A percentile compares a stretch with the other conserved stretches of the same genome.
These are phyloP conservation scores for Cercospora nicotianae DNA, from an alignment of 2,329 filamentous ascomycete genomes.

Conservation along the genomic window DNA sequence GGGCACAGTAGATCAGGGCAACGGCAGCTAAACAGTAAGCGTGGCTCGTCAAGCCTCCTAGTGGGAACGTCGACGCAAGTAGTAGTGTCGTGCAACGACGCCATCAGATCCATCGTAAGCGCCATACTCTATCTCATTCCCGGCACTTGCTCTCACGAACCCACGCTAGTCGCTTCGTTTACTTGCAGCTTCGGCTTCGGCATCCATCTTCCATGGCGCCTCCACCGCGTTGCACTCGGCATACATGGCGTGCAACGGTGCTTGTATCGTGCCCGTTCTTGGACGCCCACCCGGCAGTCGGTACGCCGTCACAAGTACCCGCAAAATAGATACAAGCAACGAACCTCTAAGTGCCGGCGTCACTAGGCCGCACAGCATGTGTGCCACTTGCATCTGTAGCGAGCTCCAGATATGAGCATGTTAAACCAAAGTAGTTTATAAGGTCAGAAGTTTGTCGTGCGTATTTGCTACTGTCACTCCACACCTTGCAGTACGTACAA, in stretches of 20 bases:
- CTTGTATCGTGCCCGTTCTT: conserved; percentile 2
- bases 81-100: conserved; percentile 18
- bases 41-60: conserved; percentile 5
- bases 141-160: conserved; percentile 16
- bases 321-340: neutral
- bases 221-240: conserved; percentile 13
- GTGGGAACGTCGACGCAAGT: conserved; percentile 6
- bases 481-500: neutral
- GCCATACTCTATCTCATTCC: conserved; percentile 15
- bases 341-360: conserved; percentile 19
- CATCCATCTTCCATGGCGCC: conserved; percentile 16
- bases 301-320: conserved; percentile 7
- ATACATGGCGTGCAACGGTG: conserved; percentile 17
- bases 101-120: conserved; percentile 15
- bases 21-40: conserved; percentile 10
- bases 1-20: conserved; percentile 6
- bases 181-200: conserved; percentile 14
- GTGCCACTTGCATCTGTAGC: neutral
- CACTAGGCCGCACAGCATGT: conserved; percentile 1
- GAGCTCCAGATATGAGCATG: neutral
- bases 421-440: neutral
- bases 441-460: neutral
- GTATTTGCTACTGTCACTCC: neutral
- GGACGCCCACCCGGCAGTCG: conserved; percentile 15
- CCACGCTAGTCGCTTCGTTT: conserved; percentile 10